phyloP scores from a whole-genome alignment of 768 basidiomycete species.

The Termitomyces sp. region DNA sequence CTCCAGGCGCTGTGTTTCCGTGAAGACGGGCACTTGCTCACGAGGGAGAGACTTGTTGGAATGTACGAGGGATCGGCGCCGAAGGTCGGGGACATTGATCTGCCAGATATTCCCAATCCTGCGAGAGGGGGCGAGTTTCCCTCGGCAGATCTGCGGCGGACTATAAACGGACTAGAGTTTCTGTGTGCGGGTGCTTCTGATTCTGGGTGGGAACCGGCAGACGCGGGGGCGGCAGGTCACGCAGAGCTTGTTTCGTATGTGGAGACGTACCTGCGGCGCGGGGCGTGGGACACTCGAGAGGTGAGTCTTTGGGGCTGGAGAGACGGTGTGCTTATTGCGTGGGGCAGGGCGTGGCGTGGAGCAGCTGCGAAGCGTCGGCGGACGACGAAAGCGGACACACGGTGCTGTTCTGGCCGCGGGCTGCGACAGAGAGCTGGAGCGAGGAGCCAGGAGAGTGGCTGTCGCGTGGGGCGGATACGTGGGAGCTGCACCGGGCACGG shows the following conservation, averaged over 20 bases:
- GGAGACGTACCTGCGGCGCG: constrained; percentile 43
- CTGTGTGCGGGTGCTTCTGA: constrained; percentile 13
- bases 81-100: constrained; percentile 24
- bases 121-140: constrained; percentile 16
- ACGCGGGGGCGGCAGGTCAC: too few relatives aligned
- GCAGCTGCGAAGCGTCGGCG: constrained; percentile 25
- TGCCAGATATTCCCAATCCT: constrained; percentile 21
- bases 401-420: constrained; percentile 28
- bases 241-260: constrained; percentile 48
- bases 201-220: constrained; percentile 10
- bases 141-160: constrained; percentile 55
- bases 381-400: constrained; percentile 57
- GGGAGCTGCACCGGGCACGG: constrained; percentile 30
- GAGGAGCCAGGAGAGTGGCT: constrained; percentile 33
- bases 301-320: constrained; percentile 21
- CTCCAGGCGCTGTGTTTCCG: constrained; percentile 55
- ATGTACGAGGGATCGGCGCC: constrained; percentile 35
- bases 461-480: constrained; percentile 32
- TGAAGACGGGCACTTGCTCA: constrained; percentile 42
- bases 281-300: constrained; percentile 28
- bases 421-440: constrained; percentile 16
- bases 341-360: constrained; percentile 26
- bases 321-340: not conserved
- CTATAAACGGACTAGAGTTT: constrained; percentile 63
- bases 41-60: constrained; percentile 33